Evolutionary conservation across 208 protist species (phyloP).

Genomic region (Trypanosoma mega): DNA sequence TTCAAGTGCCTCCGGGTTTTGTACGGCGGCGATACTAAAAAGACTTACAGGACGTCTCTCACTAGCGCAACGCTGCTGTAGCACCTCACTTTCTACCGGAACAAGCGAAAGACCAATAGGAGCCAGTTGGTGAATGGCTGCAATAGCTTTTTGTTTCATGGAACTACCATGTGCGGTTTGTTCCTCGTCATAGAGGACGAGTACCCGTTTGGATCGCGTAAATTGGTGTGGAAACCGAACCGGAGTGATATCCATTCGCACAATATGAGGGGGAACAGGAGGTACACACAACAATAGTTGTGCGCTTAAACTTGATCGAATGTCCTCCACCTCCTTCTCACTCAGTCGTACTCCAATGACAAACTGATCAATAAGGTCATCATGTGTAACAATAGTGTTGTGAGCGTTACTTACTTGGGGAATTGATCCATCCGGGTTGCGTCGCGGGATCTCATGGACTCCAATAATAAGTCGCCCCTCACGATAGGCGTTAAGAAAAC

Average conservation of each 20-base stretch:
- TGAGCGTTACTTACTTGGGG: slow-evolving; percentile 37
- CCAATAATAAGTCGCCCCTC: slow-evolving; percentile 62
- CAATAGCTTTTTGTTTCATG: slow-evolving; percentile 67
- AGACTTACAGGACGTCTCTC: slow-evolving; percentile 34
- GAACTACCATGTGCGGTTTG: slow-evolving; percentile 27
- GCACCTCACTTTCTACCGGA: slow-evolving; percentile 21
- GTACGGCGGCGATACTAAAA: slow-evolving; percentile 40
- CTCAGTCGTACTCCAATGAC: slow-evolving; percentile 55
- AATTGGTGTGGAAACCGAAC: slow-evolving; percentile 46
- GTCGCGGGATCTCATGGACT: slow-evolving; percentile 57
- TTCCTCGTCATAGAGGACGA: slow-evolving; percentile 50
- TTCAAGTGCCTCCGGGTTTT: slow-evolving; percentile 24
- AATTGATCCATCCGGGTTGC: slow-evolving; percentile 27
- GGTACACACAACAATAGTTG: slow-evolving; percentile 60
- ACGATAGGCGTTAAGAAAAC: slow-evolving; percentile 66
- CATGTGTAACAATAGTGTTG: slow-evolving; percentile 48
- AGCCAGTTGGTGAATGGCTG: slow-evolving; percentile 50
- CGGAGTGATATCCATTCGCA: slow-evolving; percentile 48
- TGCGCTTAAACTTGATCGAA: slow-evolving; percentile 49
- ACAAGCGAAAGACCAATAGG: slow-evolving; percentile 52
- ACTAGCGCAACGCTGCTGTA: slow-evolving; percentile 4
- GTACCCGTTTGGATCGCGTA: slow-evolving; percentile 34
- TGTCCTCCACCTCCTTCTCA: slow-evolving; percentile 33
- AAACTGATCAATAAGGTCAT: slow-evolving; percentile 64
- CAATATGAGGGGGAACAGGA: slow-evolving; percentile 45